phyloP scores from a whole-genome alignment of 1,284 basidiomycete species.

The Leccinum fallax region DNA sequence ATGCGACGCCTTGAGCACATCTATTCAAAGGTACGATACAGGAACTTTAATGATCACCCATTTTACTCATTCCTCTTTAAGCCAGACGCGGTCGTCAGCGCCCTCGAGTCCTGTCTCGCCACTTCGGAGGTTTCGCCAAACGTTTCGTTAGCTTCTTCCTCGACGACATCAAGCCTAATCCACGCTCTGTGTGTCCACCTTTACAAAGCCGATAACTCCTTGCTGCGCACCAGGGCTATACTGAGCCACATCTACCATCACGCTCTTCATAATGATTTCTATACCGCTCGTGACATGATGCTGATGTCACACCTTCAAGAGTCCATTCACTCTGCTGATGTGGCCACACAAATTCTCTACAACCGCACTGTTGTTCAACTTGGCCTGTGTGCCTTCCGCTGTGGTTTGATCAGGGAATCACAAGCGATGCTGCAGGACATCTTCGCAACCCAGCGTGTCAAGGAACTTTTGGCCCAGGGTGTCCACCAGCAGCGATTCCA shows the following conservation, averaged over 20 bases:
- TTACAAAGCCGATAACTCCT: slow-evolving; percentile 89
- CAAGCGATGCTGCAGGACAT: slow-evolving; percentile 95
- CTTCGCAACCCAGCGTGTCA: slow-evolving; percentile 93
- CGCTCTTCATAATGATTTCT: slow-evolving; percentile 95
- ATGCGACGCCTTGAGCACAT: slow-evolving; percentile 98
- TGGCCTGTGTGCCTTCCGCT: slow-evolving; percentile 95
- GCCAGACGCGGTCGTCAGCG: slow-evolving; percentile 93
- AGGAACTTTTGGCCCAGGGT: slow-evolving; percentile 97
- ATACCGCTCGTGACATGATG: slow-evolving; percentile 97
- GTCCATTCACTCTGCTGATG: slow-evolving; percentile 93
- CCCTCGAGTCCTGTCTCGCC: slow-evolving; percentile 76
- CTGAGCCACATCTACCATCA: slow-evolving; percentile 98
- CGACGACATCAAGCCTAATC: slow-evolving; percentile 74
- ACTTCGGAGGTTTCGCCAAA: slow-evolving; percentile 59
- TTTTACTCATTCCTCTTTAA: slow-evolving; percentile 37
- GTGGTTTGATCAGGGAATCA: slow-evolving; percentile 92
- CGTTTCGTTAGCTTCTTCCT: slow-evolving; percentile 56
- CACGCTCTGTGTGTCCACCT: slow-evolving; percentile 90
- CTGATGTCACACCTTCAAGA: slow-evolving; percentile 99
- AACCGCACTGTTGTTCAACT: slow-evolving; percentile 98
- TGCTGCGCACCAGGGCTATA: slow-evolving; percentile 95
- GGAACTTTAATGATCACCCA: neutral
- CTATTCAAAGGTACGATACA: slow-evolving; percentile 82
- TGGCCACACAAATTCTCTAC: slow-evolving; percentile 97
- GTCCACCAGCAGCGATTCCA: slow-evolving; percentile 93